Evolutionary conservation across 2,329 filamentous ascomycete genomes (phyloP).

Genomic region (Sporothrix variecibatus): DNA sequence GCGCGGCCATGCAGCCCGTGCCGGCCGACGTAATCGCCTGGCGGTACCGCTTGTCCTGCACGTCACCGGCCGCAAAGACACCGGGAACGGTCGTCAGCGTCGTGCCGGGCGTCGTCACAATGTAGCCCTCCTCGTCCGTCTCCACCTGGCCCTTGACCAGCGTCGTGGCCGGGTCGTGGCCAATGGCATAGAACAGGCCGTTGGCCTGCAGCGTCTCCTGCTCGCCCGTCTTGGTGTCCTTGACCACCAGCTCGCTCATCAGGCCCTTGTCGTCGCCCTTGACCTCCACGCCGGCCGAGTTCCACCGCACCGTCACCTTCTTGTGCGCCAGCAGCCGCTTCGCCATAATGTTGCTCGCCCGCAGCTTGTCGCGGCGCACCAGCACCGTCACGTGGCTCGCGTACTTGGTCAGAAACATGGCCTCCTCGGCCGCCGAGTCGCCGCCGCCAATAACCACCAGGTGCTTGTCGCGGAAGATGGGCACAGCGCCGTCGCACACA

Average conservation of each 20-base stretch:
- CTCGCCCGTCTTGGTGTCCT: constrained; percentile 73
- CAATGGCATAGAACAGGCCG: constrained; percentile 95
- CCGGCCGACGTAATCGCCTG: constrained; percentile 98
- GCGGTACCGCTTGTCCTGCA: constrained; percentile 97
- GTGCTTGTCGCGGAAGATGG: constrained; percentile 96
- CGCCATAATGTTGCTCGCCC: constrained; percentile 91
- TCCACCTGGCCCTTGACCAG: constrained; percentile 86
- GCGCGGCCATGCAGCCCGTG: constrained; percentile 90
- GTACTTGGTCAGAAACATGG: constrained; percentile 97
- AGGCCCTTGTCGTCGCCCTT: constrained; percentile 81
- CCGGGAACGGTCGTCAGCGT: constrained; percentile 85
- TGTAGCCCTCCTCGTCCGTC: constrained; percentile 87
- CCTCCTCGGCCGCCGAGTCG: constrained; percentile 96
- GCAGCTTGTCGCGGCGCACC: constrained; percentile 81
- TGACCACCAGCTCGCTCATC: constrained; percentile 85
- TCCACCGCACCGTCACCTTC: constrained; percentile 89
- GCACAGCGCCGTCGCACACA: constrained; percentile 94
- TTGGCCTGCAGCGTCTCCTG: constrained; percentile 85
- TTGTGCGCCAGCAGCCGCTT: constrained; percentile 77
- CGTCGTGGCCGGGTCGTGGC: constrained; percentile 89
- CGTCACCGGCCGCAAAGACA: constrained; percentile 95
- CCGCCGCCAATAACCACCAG: constrained; percentile 95
- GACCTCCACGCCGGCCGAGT: constrained; percentile 78
- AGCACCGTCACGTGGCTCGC: constrained; percentile 92
- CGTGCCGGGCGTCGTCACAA: constrained; percentile 84